Base-by-base conservation (phyloP, 2,329 filamentous ascomycete genomes). In the Claviceps lovelessii region DNA sequence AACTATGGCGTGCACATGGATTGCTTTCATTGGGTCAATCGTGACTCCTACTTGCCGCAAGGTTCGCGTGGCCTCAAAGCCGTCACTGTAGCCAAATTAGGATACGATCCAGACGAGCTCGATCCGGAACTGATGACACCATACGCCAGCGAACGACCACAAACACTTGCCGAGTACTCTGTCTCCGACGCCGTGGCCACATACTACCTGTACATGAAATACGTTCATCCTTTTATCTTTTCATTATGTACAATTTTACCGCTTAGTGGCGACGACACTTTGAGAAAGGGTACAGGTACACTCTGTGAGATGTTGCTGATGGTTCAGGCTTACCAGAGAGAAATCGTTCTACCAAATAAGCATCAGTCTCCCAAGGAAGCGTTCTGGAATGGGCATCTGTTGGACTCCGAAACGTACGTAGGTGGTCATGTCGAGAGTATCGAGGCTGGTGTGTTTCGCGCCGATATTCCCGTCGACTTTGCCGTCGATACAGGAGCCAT, bases 191-290 rank as follows among this genome's bases (percentile, higher is more conserved):
- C 94, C 10, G 93, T 98, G 52, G 93, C 93, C 28, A 98, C 93
- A 0, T 98, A 98, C 68, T 98, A 98, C 66, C 75, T 98, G 58
- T 98, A 98, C 77, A 98, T 98, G 94, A 98, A 98, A 84, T 98
- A 98, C 69, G 88, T 98, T n/a, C 93, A 98, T 68, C 93, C 93
- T 4, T 98, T 98, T 74, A 93, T 98, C 68, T 98, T 98, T 77
- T 97, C 94, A 1, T 76, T 98, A 0, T 98, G 93, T 71, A 98
- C 90, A 1, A 96, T 98, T 72, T 77, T 98, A 67, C 93, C 93
- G 0, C 77, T 98, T 1, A 89, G 88, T 48, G 89, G 90, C 39
- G 91, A 98, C 64, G 93, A 97, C 65, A 88, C 90, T 1, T 70
- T 97, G 62, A 82, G 93, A 61, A 98, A 98, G 69, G 93, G 93